Evolutionary conservation across 2,329 filamentous ascomycete species (phyloP), one percentile per base, ranked within the genome.

Genomic region (Pseudogymnoascus sp.): DNA sequence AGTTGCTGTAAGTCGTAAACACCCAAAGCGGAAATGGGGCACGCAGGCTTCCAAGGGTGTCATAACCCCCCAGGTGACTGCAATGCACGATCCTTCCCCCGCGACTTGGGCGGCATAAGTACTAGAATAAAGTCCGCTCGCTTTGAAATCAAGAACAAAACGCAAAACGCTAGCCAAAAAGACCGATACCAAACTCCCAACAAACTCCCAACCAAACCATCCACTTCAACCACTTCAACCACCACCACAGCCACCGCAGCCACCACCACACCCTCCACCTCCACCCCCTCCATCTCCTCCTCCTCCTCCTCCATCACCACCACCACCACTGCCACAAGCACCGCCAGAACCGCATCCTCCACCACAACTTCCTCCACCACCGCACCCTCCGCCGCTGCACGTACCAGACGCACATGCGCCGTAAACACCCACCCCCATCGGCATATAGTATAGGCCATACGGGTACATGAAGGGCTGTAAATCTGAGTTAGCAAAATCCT

Each of bases 291-390:
- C 63, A 31, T 61, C 68, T 40, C 70, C 67, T 16, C 72, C 67
- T 8, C 70, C 64, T 1, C 71, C 69, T n/a, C 70, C 70, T 12
- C 70, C 67, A 1, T 71, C 69, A 7, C 72, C 70, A 1, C 71
- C 68, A 11, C 72, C 69, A 14, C 71, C 68, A 1, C 70, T 67
- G 12, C 66, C 72, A n/a, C 71, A 70, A 11, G 68, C 64, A 4
- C 69, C 70, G 10, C 73, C 73, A 4, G 75, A 75, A 38, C 80
- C 78, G 50, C 79, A 78, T 5, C 76, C 77, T 2, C 81, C 79
- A 2, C 75, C 75, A 0, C 77, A 76, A 0, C 78, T 74, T 2
- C 76, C 77, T 2, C 75, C 74, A 46, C 75, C 75, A 31, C 75
- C 73, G 61, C 73, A 74, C 62, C 76, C 79, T 36, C 75, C 70